Conservation (phyloP, 2,329 filamentous ascomycete genomes). For the Botrytis sinoallii region DNA sequence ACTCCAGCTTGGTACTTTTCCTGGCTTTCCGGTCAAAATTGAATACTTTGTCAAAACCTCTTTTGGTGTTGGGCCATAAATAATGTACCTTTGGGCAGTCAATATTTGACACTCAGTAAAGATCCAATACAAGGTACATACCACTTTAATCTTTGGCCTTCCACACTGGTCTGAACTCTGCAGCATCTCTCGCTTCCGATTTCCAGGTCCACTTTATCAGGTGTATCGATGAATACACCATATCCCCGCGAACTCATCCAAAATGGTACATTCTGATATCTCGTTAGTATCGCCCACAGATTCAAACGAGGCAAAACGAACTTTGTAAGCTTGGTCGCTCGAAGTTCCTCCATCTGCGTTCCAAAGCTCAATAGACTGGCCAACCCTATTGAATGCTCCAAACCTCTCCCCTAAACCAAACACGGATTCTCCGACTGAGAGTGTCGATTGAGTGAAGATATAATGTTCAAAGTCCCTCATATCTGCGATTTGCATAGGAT, state of each 20-base stretch:
- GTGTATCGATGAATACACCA: constrained; percentile 70
- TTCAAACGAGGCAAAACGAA: neutral
- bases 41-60: constrained; percentile 68
- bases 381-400: constrained; percentile 72
- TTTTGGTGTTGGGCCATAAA: constrained; percentile 68
- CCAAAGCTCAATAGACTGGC: constrained; percentile 65
- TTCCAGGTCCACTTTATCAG: constrained; percentile 68
- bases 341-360: constrained; percentile 64
- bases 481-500: constrained; percentile 52
- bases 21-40: constrained; percentile 62
- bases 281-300: neutral
- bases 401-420: constrained; percentile 76
- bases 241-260: constrained; percentile 72
- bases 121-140: constrained; percentile 8
- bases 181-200: constrained; percentile 71
- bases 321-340: constrained; percentile 67
- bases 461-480: constrained; percentile 53
- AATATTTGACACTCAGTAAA: neutral
- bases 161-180: constrained; percentile 65
- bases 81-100: constrained; percentile 51
- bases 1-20: constrained; percentile 67
- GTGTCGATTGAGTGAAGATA: constrained; percentile 54
- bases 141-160: constrained; percentile 69
- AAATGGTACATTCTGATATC: constrained; percentile 56
- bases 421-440: constrained; percentile 61